Evolutionary conservation across 1,139 yeast genomes (phyloP).

Genomic region (Saccharomyces hybrid): DNA sequence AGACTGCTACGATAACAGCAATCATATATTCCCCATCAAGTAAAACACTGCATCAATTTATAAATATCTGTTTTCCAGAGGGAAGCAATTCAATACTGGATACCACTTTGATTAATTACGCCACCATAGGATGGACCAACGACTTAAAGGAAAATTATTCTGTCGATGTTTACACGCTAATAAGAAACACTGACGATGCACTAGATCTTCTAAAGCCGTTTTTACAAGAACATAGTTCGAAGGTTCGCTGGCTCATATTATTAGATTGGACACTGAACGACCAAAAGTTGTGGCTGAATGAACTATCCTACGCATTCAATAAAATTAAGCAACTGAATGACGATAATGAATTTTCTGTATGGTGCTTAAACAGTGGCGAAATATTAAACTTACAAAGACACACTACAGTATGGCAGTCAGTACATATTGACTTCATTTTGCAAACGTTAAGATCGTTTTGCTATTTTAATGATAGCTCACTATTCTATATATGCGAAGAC

Average conservation of each 20-base stretch:
- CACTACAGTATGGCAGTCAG: constrained; percentile 17
- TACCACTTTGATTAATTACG: background rate
- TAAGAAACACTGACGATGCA: background rate
- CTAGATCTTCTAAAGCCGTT: constrained; percentile 2
- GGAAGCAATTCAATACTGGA: background rate
- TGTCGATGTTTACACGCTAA: constrained; percentile 1
- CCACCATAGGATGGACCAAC: background rate
- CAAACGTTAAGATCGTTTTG: constrained; percentile 18
- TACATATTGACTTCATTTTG: constrained; percentile 19
- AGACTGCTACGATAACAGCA: background rate
- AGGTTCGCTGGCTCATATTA: constrained; percentile 14
- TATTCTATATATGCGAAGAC: constrained; percentile 11
- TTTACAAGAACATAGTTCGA: background rate
- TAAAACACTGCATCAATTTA: constrained; percentile 1
- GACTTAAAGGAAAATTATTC: background rate
- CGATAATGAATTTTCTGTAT: constrained; percentile 5
- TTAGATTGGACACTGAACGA: constrained; percentile 18
- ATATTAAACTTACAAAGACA: constrained; percentile 15
- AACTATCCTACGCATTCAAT: constrained; percentile 6
- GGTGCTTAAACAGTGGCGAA: constrained; percentile 13
- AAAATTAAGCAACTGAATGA: constrained; percentile 5
- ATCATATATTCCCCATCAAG: constrained; percentile 1
- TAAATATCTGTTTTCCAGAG: constrained; percentile 1
- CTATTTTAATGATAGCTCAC: constrained; percentile 9
- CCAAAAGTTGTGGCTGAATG: constrained; percentile 17